Evolutionary conservation across 75 land plant species (phyloP).

Genomic region (Sequoiadendron giganteum): DNA sequence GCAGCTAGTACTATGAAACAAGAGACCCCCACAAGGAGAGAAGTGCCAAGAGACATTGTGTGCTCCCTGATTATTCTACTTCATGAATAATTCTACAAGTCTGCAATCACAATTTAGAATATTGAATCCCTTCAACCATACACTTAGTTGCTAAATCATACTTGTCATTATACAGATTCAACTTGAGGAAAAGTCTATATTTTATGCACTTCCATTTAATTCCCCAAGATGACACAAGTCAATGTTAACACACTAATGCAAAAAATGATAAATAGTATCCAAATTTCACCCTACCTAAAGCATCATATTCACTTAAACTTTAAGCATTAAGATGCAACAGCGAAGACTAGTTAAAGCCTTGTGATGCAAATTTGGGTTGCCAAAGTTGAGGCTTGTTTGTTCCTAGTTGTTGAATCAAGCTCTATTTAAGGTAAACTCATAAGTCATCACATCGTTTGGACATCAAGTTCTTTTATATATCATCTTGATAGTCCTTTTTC

Average conservation of each 20-base stretch:
- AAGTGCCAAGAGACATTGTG: background rate
- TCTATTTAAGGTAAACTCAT: background rate
- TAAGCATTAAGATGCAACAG: background rate
- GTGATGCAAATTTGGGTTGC: background rate
- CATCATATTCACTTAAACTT: background rate
- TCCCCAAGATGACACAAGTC: background rate
- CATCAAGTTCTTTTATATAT: background rate
- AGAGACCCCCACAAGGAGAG: background rate
- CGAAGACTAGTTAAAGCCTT: background rate
- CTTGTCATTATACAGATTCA: background rate
- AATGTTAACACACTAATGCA: background rate
- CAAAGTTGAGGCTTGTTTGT: background rate
- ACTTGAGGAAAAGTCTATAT: background rate
- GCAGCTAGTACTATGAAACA: background rate
- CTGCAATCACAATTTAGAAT: background rate
- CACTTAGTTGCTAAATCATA: background rate
- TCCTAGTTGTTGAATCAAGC: background rate
- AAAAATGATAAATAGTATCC: no score
- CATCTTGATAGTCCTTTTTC: background rate
- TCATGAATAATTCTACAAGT: background rate
- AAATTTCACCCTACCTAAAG: no score
- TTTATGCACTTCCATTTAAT: background rate
- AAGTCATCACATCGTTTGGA: background rate
- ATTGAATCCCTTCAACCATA: background rate
- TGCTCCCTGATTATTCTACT: background rate